Percentiles rank a stretch among this genome's conserved stretches.
These are phyloP conservation scores for Monosporozyma yasuniensis DNA, from an alignment of 805 yeast genomes.

Conservation along the genomic window DNA sequence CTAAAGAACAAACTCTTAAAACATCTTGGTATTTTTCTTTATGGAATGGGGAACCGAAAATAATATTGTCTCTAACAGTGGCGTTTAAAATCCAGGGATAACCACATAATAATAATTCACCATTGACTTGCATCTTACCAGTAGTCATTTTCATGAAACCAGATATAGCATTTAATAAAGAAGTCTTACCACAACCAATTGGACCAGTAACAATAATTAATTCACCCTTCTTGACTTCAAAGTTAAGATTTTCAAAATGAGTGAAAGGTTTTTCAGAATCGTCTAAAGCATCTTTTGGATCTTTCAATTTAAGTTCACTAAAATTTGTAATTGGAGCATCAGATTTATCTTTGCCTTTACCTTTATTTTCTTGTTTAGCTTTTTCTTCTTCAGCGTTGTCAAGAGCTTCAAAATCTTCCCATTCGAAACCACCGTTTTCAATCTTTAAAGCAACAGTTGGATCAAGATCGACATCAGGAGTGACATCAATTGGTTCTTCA, in stretches of 20 bases:
- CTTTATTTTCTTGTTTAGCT: neutral
- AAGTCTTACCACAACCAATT: conserved; percentile 77
- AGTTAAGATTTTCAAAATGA: conserved; percentile 44
- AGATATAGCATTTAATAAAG: conserved; percentile 58
- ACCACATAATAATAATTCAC: conserved; percentile 47
- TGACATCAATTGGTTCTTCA: conserved; percentile 19
- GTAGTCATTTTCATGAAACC: conserved; percentile 54
- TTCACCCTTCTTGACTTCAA: conserved; percentile 53
- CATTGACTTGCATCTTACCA: conserved; percentile 48
- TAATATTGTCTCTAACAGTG: conserved; percentile 64
- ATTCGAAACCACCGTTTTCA: conserved; percentile 48
- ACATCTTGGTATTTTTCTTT: conserved; percentile 43
- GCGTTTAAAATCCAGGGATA: conserved; percentile 81
- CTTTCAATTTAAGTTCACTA: neutral
- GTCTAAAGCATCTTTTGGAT: neutral
- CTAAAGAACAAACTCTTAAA: conserved; percentile 57
- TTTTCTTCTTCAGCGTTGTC: conserved; percentile 18
- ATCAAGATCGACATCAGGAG: conserved; percentile 14
- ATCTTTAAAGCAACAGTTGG: conserved; percentile 40
- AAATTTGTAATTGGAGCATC: neutral
- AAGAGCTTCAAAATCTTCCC: conserved; percentile 47
- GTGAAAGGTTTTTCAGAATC: conserved; percentile 12
- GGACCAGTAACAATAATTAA: conserved; percentile 53
- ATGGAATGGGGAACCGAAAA: conserved; percentile 54
- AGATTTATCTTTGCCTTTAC: conserved; percentile 1